These are phyloP conservation scores for Trichoderma koningii DNA, from an alignment of 2,329 filamentous ascomycete species.

Conservation along the genomic window DNA sequence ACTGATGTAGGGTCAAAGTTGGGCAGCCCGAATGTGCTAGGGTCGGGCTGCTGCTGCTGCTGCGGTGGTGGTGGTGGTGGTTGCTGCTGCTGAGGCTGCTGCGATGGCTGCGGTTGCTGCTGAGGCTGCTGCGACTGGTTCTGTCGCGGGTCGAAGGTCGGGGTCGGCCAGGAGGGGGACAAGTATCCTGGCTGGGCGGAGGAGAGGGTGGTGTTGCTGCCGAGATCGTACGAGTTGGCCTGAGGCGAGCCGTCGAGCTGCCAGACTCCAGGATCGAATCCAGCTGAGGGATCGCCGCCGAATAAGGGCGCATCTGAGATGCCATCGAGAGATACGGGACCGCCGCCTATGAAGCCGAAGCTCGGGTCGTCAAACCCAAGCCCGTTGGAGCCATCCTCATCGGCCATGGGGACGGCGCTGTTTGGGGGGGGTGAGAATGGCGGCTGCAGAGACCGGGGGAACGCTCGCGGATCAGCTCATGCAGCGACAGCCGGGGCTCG, in stretches of 20 bases:
- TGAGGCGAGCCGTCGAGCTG: slow-evolving; percentile 52
- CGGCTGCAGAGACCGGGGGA: slow-evolving; percentile 24
- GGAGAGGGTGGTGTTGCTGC: slow-evolving; percentile 42
- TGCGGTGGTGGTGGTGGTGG: neutral
- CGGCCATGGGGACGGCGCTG: slow-evolving; percentile 39
- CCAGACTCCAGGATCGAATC: slow-evolving; percentile 46
- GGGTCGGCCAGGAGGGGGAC: slow-evolving; percentile 41
- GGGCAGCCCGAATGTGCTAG: slow-evolving; percentile 39
- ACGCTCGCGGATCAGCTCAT: slow-evolving; percentile 25
- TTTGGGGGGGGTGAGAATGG: neutral
- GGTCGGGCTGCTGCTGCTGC: slow-evolving; percentile 36
- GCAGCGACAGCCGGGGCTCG: slow-evolving; percentile 19
- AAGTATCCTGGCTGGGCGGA: slow-evolving; percentile 39
- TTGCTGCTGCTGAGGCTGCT: slow-evolving; percentile 31
- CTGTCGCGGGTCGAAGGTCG: slow-evolving; percentile 37
- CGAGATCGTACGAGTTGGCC: slow-evolving; percentile 50
- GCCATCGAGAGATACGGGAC: slow-evolving; percentile 36
- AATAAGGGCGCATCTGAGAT: slow-evolving; percentile 39
- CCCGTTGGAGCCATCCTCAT: slow-evolving; percentile 45
- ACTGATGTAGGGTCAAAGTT: slow-evolving; percentile 43
- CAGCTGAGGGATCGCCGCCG: slow-evolving; percentile 41
- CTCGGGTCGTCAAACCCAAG: slow-evolving; percentile 50
- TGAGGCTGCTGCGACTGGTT: slow-evolving; percentile 5
- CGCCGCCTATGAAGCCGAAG: slow-evolving; percentile 43
- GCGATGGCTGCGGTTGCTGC: slow-evolving; percentile 31